A percentile compares a stretch with the other conserved stretches of the same genome.
Conservation (phyloP, 164 flowering plant genomes). For the Platanus orientalis region DNA sequence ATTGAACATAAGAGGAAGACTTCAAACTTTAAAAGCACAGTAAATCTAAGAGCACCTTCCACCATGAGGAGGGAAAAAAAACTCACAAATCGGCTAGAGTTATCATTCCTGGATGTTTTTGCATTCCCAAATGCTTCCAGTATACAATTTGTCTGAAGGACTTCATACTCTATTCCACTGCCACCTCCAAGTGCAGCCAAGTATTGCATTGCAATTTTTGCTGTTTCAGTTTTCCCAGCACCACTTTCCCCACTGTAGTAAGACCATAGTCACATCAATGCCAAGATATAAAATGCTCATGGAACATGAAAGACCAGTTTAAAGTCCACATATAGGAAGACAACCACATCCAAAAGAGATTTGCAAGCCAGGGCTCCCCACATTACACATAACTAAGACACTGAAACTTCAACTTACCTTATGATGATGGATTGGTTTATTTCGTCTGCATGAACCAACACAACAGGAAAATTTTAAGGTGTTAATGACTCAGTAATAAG, state of each 20-base stretch:
- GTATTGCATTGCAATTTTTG: slow-evolving; percentile 73
- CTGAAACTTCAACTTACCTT: slow-evolving; percentile 42
- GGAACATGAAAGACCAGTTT: neutral
- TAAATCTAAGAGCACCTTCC: neutral
- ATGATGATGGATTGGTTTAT: slow-evolving; percentile 78
- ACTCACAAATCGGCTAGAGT: slow-evolving; percentile 79
- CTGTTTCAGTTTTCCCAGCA: slow-evolving; percentile 92
- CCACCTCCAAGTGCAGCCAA: slow-evolving; percentile 69
- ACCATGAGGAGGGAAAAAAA: neutral
- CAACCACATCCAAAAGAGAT: neutral
- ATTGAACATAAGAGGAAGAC: neutral
- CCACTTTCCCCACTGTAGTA: slow-evolving; percentile 84
- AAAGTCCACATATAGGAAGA: neutral
- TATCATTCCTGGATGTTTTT: slow-evolving; percentile 79
- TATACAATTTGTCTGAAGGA: slow-evolving; percentile 57
- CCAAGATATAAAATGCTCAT: neutral
- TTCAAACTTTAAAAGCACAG: neutral
- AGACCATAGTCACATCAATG: neutral
- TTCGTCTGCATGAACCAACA: slow-evolving; percentile 52
- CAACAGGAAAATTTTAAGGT: slow-evolving; percentile 1
- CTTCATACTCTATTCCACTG: slow-evolving; percentile 47
- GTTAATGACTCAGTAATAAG: neutral
- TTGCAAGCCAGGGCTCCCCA: neutral
- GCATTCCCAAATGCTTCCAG: slow-evolving; percentile 99
- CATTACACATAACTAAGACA: neutral